phyloP scores from a whole-genome alignment of 768 basidiomycete genomes.

The Leccinum uliginosum region DNA sequence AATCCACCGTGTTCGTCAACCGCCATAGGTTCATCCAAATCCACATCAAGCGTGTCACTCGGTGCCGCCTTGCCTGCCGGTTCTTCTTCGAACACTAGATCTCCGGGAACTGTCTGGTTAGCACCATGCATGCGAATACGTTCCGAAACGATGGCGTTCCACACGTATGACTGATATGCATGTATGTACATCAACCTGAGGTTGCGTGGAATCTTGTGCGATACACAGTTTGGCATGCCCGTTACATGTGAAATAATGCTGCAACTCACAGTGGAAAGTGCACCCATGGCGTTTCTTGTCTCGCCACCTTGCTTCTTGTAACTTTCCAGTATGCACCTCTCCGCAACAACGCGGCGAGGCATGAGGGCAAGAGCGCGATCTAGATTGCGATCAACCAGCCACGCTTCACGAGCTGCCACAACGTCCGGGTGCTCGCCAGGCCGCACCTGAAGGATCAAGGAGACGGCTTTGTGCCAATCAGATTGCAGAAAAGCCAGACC shows the following conservation, averaged over 20 bases:
- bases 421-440: constrained; percentile 93
- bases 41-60: constrained; percentile 30
- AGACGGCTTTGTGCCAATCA: constrained; percentile 86
- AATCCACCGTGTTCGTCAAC: constrained; percentile 33
- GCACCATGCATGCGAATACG: constrained; percentile 76
- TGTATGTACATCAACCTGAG: constrained; percentile 97
- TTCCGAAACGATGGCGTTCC: constrained; percentile 97
- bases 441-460: constrained; percentile 74
- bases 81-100: constrained; percentile 74
- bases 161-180: constrained; percentile 97
- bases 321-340: constrained; percentile 87
- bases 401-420: constrained; percentile 77
- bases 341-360: constrained; percentile 90
- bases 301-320: constrained; percentile 78
- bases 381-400: constrained; percentile 79
- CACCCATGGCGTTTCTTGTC: constrained; percentile 80
- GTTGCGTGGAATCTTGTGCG: constrained; percentile 85
- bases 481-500: constrained; percentile 86
- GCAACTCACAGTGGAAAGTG: constrained; percentile 68
- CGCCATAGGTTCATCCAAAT: constrained; percentile 28
- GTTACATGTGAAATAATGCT: not conserved
- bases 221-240: constrained; percentile 1
- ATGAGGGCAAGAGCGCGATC: constrained; percentile 80
- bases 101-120: constrained; percentile 75
- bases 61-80: constrained; percentile 18